Evolutionary conservation across 345 rosid species (phyloP), one percentile per base, ranked within the genome.

Genomic region (Psidium guajava): DNA sequence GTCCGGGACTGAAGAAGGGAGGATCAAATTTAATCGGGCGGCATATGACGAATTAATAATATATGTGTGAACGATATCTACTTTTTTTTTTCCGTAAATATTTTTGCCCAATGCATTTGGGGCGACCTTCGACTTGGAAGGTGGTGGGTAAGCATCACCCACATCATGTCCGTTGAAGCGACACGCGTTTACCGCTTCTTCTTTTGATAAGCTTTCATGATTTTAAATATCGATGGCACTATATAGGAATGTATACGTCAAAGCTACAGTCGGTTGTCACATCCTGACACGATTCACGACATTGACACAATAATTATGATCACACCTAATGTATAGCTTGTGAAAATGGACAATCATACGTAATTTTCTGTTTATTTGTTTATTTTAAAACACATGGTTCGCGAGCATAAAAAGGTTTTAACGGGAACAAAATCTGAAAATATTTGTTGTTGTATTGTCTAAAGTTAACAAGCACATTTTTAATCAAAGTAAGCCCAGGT

Each of bases 231-330:
- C 0, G 0, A 59, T 11, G 21, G 1, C 21, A 28, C 20, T 15
- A 61, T 61, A 27, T 61, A 61, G 0, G 27, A 27, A 61, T 27
- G 5, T 27, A 3, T 61, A 28, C 3, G 11, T 61, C 14, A 27
- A 27, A n/a, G 32, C 5, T 28, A 1, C 14, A 14, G 28, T 14
- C 15, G 21, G 36, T 11, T 28, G 0, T 61, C 11, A 61, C 8
- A 28, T 61, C 0, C 3, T 15, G 3, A 14, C 21, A 15, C 5
- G 1, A 0, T 9, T 69, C 24, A 69, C 13, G 0, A 18, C 18
- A 18, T 32, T 32, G 1, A 69, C 12, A 18, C 12, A 36, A 69
- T 4, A 69, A 18, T 32, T 61, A 14, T 16, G 16, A 28, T 61
- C 20, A 15, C 74, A 28, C 42, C 74, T 28, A 28, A 61, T 0